These are phyloP conservation scores for Jatropha podagrica DNA, from an alignment of 441 rosid genomes.

Conservation along the genomic window DNA sequence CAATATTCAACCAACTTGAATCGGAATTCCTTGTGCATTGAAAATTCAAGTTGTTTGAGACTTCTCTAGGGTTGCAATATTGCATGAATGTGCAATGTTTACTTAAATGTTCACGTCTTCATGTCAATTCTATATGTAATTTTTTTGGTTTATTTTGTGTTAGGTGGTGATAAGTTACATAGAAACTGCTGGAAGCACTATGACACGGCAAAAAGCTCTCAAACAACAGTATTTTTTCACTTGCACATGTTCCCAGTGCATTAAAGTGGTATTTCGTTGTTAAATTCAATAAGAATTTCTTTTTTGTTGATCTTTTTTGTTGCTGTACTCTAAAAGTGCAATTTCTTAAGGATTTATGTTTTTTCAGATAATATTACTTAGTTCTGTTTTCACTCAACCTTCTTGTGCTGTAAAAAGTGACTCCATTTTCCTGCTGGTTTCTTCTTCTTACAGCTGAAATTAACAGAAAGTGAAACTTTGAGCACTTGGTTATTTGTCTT, in stretches of 20 bases:
- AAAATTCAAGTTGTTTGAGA: not conserved
- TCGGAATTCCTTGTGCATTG: not conserved
- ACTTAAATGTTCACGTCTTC: not conserved
- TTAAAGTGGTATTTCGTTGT: conserved; percentile 50
- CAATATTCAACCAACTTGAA: not conserved
- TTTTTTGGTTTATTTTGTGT: conserved; percentile 11
- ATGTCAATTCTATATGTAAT: conserved; percentile 9
- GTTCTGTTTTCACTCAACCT: not conserved
- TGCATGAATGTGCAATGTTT: not conserved
- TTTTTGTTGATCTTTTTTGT: not conserved
- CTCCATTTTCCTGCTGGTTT: not conserved
- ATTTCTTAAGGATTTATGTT: not conserved
- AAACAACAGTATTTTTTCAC: conserved; percentile 85
- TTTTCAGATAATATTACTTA: not conserved
- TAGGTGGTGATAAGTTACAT: conserved; percentile 85
- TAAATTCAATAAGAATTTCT: conserved; percentile 6
- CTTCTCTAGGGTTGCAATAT: not conserved
- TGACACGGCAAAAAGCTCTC: conserved; percentile 81
- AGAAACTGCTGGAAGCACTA: conserved; percentile 94
- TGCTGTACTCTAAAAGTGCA: not conserved
- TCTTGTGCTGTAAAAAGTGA: not conserved
- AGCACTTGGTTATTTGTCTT: not conserved
- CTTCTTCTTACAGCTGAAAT: not conserved
- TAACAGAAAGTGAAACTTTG: not conserved
- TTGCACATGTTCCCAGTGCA: conserved; percentile 74